Evolutionary conservation across 1,284 basidiomycete genomes (phyloP), one percentile per base, ranked within the genome.

Genomic region (Chalciporus sp.): DNA sequence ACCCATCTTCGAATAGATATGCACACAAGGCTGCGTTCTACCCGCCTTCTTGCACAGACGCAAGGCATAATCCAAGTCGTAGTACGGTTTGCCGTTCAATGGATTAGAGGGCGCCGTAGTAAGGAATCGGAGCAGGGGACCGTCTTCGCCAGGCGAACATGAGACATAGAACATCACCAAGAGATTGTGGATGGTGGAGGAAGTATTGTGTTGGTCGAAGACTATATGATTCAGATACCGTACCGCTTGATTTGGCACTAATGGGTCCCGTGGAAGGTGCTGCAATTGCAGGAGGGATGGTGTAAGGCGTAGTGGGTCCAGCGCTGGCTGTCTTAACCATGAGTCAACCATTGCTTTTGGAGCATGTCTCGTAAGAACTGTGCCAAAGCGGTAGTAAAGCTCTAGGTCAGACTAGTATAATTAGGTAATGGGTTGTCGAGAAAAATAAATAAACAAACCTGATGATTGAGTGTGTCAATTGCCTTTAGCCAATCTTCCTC

Each of bases 1-100:
- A 0, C 94, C 95, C 94, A 99, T 96, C 76, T 97, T 95, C 9
- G 94, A 92, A 73, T 98, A 99, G 54, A 99, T 96, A 64, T 94
- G 90, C 41, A 99, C 94, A 68, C 95, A 98, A 1, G 96, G 86
- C 63, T 95, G 92, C 28, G 86, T 92, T 45, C 92, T 80, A 6
- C 86, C 85, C 41, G 89, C 80, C 59, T 86, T 83, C 65, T 93
- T 94, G 76, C 95, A 99, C 43, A 97, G 74, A 9, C 97, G 85
- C 55, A 99, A 71, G 0, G 96, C 97, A 68, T 98, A 99, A 74
- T 99, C 95, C 37, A 99, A 83, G 64, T 99, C 96, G 68, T 95
- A 99, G 71, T 94, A 97, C 1, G 96, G 95, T 66, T 86, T 87
- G 3, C 85, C 86, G 0, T 92, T 92, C 20, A 91, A 69, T 1